phyloP scores from a whole-genome alignment of 2,329 filamentous ascomycete genomes.

The Penicillium sp. region DNA sequence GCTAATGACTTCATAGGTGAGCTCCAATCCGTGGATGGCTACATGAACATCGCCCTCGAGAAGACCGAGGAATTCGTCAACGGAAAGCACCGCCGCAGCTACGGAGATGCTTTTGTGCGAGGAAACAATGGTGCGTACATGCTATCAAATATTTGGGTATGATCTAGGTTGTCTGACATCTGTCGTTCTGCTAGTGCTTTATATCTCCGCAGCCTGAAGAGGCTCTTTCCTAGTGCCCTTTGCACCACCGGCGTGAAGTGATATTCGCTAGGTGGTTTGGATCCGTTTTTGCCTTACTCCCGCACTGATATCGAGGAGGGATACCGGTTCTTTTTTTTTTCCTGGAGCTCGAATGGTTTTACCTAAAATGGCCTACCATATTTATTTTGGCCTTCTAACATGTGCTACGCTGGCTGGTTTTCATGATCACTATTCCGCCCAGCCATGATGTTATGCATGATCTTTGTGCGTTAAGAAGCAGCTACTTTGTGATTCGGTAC shows the following conservation, averaged over 20 bases:
- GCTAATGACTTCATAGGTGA: constrained; percentile 66
- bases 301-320: background rate
- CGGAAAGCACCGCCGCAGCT: constrained; percentile 78
- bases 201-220: constrained; percentile 46
- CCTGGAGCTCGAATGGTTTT: background rate
- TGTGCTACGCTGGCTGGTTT: constrained; percentile 4
- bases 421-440: constrained; percentile 6
- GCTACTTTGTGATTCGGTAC: background rate
- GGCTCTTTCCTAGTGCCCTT: background rate
- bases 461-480: background rate
- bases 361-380: background rate
- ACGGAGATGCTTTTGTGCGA: constrained; percentile 93
- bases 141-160: background rate
- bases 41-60: constrained; percentile 99
- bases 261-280: background rate
- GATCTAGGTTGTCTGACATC: background rate
- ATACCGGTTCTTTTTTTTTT: background rate
- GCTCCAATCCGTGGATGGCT: constrained; percentile 95
- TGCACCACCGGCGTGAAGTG: background rate
- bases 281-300: background rate
- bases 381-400: background rate
- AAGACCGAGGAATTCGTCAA: constrained; percentile 93
- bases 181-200: constrained; percentile 38
- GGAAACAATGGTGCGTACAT: constrained; percentile 82
- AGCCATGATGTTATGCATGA: constrained; percentile 4